Base-by-base conservation (phyloP, 2,329 filamentous ascomycete species). In the Didymella arachidicola region DNA sequence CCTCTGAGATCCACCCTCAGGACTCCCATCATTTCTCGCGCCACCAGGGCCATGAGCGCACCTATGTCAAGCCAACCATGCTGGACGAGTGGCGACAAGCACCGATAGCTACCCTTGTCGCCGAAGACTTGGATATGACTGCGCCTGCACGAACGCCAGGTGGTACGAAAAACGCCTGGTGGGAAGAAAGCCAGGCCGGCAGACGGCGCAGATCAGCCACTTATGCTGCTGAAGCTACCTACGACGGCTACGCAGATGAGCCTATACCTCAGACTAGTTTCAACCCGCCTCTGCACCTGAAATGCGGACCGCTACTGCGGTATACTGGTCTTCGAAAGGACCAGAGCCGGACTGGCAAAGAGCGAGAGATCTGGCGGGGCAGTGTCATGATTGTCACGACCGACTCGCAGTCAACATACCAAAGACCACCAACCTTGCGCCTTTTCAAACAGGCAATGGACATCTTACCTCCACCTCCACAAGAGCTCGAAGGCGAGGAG, bases 351-450 rank as follows among this genome's bases (percentile, higher is more conserved):
- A 74, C 65, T 74, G 71, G 63, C 41, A 60, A 71, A 64, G 88
- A 92, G 42, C 85, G 87, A 50, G 92, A 97, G 68, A 87, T 94
- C 19, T 99, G 95, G 95, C 87, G 93, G 74, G 95, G 95, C 5
- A 96, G 88, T 60, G 84, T 98, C 57, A 93, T 99, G 92, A 97
- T 99, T 68, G 93, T 99, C 22, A 98, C 95, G 0, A 84, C 88
- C 51, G 94, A 99, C 71, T 84, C 86, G 2, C 86, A 89, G 39
- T 98, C 94, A 2, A 90, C 89, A 0, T 97, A 97, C 71, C 88
- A 92, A 46, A 85, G 85, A n/a, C 76, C 80, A 0, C 95, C 95
- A 4, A 91, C 85, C 0, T 80, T 99, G 63, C 86, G 93, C 42
- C 78, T 99, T 4, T 99, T 98, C 74, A 87, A 89, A 7, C 93